phyloP scores from a whole-genome alignment of 2,329 filamentous ascomycete genomes.

The Aspergillus novofumigatus region DNA sequence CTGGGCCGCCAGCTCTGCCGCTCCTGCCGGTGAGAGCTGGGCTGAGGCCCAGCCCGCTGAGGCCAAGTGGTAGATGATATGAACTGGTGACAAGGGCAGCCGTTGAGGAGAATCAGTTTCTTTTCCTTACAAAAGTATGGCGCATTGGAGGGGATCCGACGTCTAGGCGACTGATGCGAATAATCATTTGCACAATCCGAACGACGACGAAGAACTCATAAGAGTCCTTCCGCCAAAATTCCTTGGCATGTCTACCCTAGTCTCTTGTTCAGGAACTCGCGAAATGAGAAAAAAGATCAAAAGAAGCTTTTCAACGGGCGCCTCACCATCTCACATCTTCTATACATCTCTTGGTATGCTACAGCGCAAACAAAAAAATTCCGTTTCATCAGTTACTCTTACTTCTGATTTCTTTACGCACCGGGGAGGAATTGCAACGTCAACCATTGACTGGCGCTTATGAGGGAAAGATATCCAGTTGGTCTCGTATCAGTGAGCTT shows the following conservation, averaged over 20 bases:
- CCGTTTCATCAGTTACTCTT: constrained; percentile 22
- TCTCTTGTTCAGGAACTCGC: constrained; percentile 28
- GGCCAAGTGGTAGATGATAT: constrained; percentile 38
- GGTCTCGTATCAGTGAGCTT: constrained; percentile 39
- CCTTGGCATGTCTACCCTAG: constrained; percentile 40
- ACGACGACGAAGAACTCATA: constrained; percentile 14
- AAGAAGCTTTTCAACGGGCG: constrained; percentile 28
- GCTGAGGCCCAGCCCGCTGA: constrained; percentile 36
- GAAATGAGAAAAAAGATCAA: constrained; percentile 29
- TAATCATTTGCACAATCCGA: constrained; percentile 19
- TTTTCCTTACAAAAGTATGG: constrained; percentile 21
- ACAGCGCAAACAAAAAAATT: constrained; percentile 9
- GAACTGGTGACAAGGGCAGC: constrained; percentile 24
- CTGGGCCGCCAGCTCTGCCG: constrained; percentile 48
- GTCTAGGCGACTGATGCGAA: constrained; percentile 8
- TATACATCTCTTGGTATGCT: constrained; percentile 27
- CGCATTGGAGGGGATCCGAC: constrained; percentile 17
- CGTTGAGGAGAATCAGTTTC: constrained; percentile 25
- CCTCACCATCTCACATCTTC: constrained; percentile 21
- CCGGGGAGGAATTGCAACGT: constrained; percentile 38
- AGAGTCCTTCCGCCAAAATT: constrained; percentile 18
- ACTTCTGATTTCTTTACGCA: constrained; percentile 25
- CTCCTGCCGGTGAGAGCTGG: constrained; percentile 37
- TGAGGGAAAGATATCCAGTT: constrained; percentile 97
- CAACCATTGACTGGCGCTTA: constrained; percentile 72